Evolutionary conservation across 164 flowering plant species (phyloP), one percentile per base, ranked within the genome.

Genomic region (Tetracentron sinense): DNA sequence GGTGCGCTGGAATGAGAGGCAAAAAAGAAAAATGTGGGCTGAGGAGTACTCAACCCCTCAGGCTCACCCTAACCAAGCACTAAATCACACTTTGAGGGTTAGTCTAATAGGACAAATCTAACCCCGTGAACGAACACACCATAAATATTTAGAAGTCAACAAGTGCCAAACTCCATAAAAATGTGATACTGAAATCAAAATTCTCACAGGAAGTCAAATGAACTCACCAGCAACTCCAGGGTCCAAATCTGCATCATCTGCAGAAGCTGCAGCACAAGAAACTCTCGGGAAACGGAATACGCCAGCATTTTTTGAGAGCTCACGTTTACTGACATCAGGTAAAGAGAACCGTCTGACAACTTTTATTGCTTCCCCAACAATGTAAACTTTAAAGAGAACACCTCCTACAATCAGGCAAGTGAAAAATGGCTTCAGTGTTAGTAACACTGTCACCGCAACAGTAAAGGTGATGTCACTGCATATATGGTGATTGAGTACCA

Each of bases 221-320:
- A 71, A 23, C 85, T 77, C 57, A 94, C 99, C 99, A 66, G 83
- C 97, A 75, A 94, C 74, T 54, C 66, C 31, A 44, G 99, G 97
- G 51, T 91, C 99, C 57, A 94, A 72, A 77, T 94, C 97, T 42
- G 99, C 96, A 58, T 85, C 88, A 74, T 94, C 97, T 20, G 97
- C 97, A 61, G 94, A 88, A 52, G 97, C 97, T 11, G 97, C 93
- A 69, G 97, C 97, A 84, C 87, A 86, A 55, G 99, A 94, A 30
- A 94, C 97, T 72, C 99, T 78, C 10, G 99, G 99, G 69, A 94
- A 84, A 49, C 63, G 90, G 44, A 76, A 84, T 1, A 91, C 89
- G 47, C 97, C 99, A 72, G 83, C 77, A 71, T 42, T 79, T 57
- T 73, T 74, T 19, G 85, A 69, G 20, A 82, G 78, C 69, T 89